Evolutionary conservation across 306 rosid genomes (phyloP).

Genomic region (Rosa persica): DNA sequence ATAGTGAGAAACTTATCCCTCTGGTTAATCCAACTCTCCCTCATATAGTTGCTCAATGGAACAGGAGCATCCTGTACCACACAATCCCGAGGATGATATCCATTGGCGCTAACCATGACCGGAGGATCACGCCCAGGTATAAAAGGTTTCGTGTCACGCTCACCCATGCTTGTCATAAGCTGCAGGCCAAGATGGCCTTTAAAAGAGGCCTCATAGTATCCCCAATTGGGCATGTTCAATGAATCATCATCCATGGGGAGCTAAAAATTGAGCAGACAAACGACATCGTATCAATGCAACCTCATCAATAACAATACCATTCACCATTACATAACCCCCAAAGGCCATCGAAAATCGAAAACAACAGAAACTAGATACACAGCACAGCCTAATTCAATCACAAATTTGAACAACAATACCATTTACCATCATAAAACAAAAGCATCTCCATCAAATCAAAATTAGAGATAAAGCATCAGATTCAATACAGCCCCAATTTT

Average conservation of each 20-base stretch:
- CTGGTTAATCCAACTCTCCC: conserved; percentile 73
- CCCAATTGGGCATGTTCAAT: conserved; percentile 94
- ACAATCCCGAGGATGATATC: conserved; percentile 63
- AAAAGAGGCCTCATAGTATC: conserved; percentile 83
- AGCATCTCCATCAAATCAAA: background rate
- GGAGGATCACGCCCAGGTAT: conserved; percentile 70
- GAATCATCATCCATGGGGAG: conserved; percentile 86
- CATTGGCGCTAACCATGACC: conserved; percentile 55
- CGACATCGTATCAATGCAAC: conserved; percentile 19
- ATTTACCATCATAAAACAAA: background rate
- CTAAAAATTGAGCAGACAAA: conserved; percentile 48
- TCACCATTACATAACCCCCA: background rate
- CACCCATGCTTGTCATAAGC: conserved; percentile 84
- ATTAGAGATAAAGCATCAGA: conserved; percentile 3
- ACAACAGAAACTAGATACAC: background rate
- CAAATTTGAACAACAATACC: background rate
- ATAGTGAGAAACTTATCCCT: conserved; percentile 71
- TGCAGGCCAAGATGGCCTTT: conserved; percentile 89
- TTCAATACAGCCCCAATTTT: conserved; percentile 5
- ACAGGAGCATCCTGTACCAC: conserved; percentile 57
- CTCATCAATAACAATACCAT: conserved; percentile 7
- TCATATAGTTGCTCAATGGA: conserved; percentile 61
- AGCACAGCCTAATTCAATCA: background rate
- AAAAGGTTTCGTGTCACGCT: conserved; percentile 70
- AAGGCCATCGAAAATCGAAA: conserved; percentile 9